Conservation (phyloP, 345 rosid genomes). For the Camelina laxa region DNA sequence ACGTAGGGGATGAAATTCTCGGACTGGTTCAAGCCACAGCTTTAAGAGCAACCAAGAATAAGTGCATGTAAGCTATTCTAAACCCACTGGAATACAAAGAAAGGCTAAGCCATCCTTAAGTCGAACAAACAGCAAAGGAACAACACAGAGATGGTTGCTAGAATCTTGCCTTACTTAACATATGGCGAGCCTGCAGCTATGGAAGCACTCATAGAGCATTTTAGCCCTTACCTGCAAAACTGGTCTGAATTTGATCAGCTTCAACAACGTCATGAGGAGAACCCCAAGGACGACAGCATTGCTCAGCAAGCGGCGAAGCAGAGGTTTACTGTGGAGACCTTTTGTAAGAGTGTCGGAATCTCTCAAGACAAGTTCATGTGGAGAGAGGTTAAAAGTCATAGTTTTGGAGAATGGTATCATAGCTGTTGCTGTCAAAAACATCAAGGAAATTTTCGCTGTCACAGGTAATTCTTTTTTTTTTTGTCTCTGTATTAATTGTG, state of each 20-base stretch:
- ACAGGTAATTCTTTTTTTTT: too few species aligned
- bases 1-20: constrained; percentile 65
- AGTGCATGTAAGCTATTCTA: constrained; percentile 57
- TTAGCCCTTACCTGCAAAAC: constrained; percentile 81
- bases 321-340: constrained; percentile 81
- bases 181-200: constrained; percentile 99
- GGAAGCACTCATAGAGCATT: constrained; percentile 95
- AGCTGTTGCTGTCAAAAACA: constrained; percentile 80
- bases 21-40: constrained; percentile 60
- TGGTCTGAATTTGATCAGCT: constrained; percentile 83
- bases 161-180: constrained; percentile 95
- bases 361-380: constrained; percentile 95
- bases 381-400: constrained; percentile 93
- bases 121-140: constrained; percentile 97
- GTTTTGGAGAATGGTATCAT: constrained; percentile 86
- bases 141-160: constrained; percentile 99
- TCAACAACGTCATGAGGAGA: constrained; percentile 73
- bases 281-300: constrained; percentile 73
- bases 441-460: constrained; percentile 75
- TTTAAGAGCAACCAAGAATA: constrained; percentile 63
- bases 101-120: constrained; percentile 88
- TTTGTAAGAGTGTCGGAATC: constrained; percentile 97
- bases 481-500: too few species aligned
- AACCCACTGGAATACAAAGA: constrained; percentile 39
- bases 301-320: constrained; percentile 73